These are phyloP conservation scores for Torulaspora maleeae DNA, from an alignment of 805 yeast genomes.

Conservation along the genomic window DNA sequence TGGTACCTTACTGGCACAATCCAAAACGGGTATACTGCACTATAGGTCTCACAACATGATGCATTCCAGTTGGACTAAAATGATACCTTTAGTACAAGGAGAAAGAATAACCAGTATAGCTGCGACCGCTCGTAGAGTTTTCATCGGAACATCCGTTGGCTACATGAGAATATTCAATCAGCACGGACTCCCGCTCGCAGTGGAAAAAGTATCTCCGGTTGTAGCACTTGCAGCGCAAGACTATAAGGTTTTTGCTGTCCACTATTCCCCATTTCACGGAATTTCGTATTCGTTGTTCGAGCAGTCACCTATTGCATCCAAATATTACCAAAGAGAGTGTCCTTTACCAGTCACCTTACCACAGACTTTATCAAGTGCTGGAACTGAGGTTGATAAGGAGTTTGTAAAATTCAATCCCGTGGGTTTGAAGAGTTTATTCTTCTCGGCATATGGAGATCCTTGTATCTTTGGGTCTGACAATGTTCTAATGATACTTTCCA, in stretches of 20 bases:
- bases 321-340: conserved; percentile 43
- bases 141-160: conserved; percentile 74
- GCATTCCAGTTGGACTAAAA: conserved; percentile 66
- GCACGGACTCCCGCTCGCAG: conserved; percentile 65
- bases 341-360: conserved; percentile 41
- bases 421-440: conserved; percentile 64
- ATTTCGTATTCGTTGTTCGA: conserved; percentile 30
- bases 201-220: conserved; percentile 69
- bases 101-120: conserved; percentile 69
- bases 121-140: conserved; percentile 54
- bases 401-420: conserved; percentile 27
- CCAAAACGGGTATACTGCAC: conserved; percentile 46
- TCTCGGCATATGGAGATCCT: conserved; percentile 87
- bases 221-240: conserved; percentile 64
- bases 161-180: conserved; percentile 65
- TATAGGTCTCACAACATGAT: conserved; percentile 66
- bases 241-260: conserved; percentile 51
- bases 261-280: conserved; percentile 33
- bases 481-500: conserved; percentile 59
- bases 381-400: conserved; percentile 35
- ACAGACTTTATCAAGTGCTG: conserved; percentile 14
- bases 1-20: conserved; percentile 61
- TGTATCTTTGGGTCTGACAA: conserved; percentile 79
- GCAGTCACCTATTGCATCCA: conserved; percentile 24
- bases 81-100: conserved; percentile 44